Conservation (phyloP, 2,329 filamentous ascomycete species). For the Ceratocystis lukuohia region DNA sequence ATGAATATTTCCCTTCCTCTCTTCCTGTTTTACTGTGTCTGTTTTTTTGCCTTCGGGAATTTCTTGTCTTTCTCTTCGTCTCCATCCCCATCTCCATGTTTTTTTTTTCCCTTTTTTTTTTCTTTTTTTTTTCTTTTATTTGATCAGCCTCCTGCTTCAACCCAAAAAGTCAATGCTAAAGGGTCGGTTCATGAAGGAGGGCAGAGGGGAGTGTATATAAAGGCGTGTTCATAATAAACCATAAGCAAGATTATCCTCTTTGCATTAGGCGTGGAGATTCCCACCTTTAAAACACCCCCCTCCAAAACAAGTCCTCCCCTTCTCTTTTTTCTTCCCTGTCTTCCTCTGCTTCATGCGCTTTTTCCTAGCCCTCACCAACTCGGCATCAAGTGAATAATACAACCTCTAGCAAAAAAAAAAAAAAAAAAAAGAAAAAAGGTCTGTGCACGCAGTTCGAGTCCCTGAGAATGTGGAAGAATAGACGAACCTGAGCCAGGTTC, state of each 20-base stretch:
- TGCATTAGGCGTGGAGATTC: neutral
- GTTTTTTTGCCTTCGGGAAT: neutral
- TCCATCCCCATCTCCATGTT: neutral
- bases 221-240: neutral
- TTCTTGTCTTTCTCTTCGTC: neutral
- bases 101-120: neutral
- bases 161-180: too few relatives aligned
- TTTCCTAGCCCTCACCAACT: neutral
- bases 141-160: neutral
- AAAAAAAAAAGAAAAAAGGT: neutral
- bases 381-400: neutral
- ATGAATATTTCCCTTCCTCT: neutral
- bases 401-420: neutral
- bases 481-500: neutral
- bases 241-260: neutral
- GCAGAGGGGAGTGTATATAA: neutral
- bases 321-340: neutral
- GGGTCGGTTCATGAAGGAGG: neutral
- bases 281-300: neutral
- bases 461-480: neutral
- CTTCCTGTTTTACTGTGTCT: neutral
- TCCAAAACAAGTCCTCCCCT: neutral
- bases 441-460: neutral
- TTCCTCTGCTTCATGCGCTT: neutral
- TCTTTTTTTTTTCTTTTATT: neutral